Base-by-base conservation (phyloP, 2,329 filamentous ascomycete species). In the Lecanoromycetidae sp. region DNA sequence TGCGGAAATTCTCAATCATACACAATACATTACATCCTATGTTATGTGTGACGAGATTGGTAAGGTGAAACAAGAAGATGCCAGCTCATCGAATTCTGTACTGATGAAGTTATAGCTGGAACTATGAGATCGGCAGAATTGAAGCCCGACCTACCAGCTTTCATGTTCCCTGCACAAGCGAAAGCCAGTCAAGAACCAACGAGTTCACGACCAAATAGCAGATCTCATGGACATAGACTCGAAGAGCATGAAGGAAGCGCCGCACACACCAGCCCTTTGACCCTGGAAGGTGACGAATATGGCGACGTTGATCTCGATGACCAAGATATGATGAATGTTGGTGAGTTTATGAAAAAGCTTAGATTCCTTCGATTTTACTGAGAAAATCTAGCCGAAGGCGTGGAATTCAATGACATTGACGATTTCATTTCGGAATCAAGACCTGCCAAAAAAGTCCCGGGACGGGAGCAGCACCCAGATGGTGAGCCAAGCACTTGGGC, bases 1-100 rank as follows among this genome's bases (percentile, higher is more conserved):
- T 17, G 74, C 79, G 19, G 39, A 50, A 10, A 20, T 54, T 10
- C 20, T 50, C 15, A 36, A 42, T 26, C 47, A 52, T 12, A 50
- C 30, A 5, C 52, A 82, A 48, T 65, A 71, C 3, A 74, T 91
- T 27, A 71, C 71, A 20, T 85, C 79, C 51, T 77, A 80, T 58
- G 70, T 88, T 40, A 84, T 85, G 61, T 96, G 88, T 54, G 90
- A 95, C 64, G 81, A 87, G 35, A 82, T 96, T 56, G 85, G 75
- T 76, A n/a, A 61, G 52, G 64, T 50, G 5, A 17, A n/a, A 39
- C n/a, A 12, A 26, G 9, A 7, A 27, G 6, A 5, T 29, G 19
- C 7, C 3, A 5, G n/a, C n/a, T n/a, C 5, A 13, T 15, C 7
- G 10, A 27, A n/a, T n/a, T 12, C 22, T 12, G 39, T 36, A 19